These are phyloP conservation scores for Penicillium canescens DNA, from an alignment of 495 filamentous ascomycete genomes.

Conservation along the genomic window DNA sequence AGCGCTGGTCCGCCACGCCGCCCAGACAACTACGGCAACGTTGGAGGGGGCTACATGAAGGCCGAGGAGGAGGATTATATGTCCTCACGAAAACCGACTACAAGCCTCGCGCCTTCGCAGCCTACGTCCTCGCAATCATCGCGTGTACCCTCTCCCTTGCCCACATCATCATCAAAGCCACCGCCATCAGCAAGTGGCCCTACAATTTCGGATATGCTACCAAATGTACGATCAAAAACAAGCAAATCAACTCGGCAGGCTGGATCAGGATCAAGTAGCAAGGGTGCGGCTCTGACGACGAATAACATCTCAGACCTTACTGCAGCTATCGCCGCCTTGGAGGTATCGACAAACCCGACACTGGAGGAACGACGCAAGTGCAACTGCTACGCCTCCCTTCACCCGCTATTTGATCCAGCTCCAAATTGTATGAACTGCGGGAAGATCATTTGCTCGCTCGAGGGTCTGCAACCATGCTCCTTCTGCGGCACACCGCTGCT, in stretches of 20 bases:
- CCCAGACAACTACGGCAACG: constrained; percentile 59
- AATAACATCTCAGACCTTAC: constrained; percentile 82
- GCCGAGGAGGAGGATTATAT: constrained; percentile 64
- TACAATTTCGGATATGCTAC: constrained; percentile 74
- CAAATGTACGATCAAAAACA: constrained; percentile 61
- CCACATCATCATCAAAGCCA: constrained; percentile 46
- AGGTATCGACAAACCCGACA: constrained; percentile 84
- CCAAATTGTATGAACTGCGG: constrained; percentile 93
- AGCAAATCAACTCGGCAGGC: constrained; percentile 56
- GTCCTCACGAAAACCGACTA: constrained; percentile 29
- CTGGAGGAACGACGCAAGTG: constrained; percentile 65
- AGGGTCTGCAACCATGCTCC: constrained; percentile 92
- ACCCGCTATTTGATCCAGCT: constrained; percentile 80
- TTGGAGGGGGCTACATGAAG: constrained; percentile 61
- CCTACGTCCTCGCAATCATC: constrained; percentile 31
- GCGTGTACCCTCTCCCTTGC: constrained; percentile 38
- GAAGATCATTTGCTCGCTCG: constrained; percentile 94
- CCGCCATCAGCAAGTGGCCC: constrained; percentile 72
- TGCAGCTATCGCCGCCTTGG: constrained; percentile 84
- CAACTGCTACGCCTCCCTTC: constrained; percentile 80
- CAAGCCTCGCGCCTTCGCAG: constrained; percentile 30
- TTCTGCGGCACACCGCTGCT: constrained; percentile 81
- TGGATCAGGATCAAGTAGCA: constrained; percentile 35
- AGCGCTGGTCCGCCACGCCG: constrained; percentile 59
- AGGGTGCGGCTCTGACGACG: constrained; percentile 40